Evolutionary conservation across 2,329 filamentous ascomycete species (phyloP), one percentile per base, ranked within the genome.

Genomic region (Cadophora malorum): DNA sequence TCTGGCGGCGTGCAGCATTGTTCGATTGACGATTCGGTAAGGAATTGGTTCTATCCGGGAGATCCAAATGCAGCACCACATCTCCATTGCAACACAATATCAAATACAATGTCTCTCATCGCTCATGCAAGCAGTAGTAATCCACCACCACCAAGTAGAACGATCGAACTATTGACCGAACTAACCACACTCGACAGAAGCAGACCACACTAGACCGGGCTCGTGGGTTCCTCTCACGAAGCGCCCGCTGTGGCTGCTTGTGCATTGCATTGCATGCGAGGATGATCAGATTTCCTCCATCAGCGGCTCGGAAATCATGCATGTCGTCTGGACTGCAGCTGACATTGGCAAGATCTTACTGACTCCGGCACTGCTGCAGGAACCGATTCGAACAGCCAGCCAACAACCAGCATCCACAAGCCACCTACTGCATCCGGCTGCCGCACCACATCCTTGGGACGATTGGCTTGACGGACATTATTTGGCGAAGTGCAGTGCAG

Each of bases 41-140:
- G 65, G 68, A 69, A 59, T 23, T 33, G 45, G 33, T 28, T 55
- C 35, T 23, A 63, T 55, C 64, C 67, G 65, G 61, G 47, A n/a
- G 61, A 65, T 67, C 55, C n/a, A 21, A 56, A 38, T 58, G 33
- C 19, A 45, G 19, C 41, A 45, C 12, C 41, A 16, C 6, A 49
- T 21, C 45, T 35, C 31, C 52, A 33, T 33, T 58, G 55, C 31
- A 58, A 58, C 28, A 33, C 28, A 23, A 58, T 38, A 58, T 41
- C 49, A 64, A 63, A 65, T 63, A 53, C 35, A 35, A 63, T 58
- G 61, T 63, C 61, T 61, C 47, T 62, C 56, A 59, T 41, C 33
- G 49, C 33, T 45, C 49, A 65, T 50, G 63, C 50, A 19, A 5
- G 21, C n/a, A 14, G 9, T n/a, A 45, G 3, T 2, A 19, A 2